Conservation (phyloP, 1,139 yeast genomes). For the Candida buenavistaensis region DNA sequence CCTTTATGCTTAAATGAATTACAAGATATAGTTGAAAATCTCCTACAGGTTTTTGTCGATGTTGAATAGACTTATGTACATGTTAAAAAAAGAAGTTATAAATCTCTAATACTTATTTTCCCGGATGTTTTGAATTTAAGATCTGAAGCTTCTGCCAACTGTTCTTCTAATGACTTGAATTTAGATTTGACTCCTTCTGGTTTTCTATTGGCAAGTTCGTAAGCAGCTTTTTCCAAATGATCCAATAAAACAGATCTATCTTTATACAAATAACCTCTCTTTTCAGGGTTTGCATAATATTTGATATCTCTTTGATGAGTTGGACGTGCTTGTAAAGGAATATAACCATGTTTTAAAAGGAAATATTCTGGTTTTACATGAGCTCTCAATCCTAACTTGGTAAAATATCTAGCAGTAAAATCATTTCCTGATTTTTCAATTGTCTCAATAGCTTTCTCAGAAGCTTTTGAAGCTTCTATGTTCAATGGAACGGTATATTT, state of each 20-base stretch:
- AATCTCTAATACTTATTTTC: slow-evolving; percentile 8
- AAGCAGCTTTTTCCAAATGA: slow-evolving; percentile 26
- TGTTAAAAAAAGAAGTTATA: not conserved
- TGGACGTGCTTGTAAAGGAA: slow-evolving; percentile 88
- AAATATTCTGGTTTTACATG: slow-evolving; percentile 76
- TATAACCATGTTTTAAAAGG: slow-evolving; percentile 65
- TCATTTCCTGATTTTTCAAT: slow-evolving; percentile 74
- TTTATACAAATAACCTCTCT: slow-evolving; percentile 71
- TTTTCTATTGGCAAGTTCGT: slow-evolving; percentile 26
- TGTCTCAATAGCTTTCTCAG: slow-evolving; percentile 67
- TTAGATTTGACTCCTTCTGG: slow-evolving; percentile 30
- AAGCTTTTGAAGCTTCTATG: slow-evolving; percentile 82
- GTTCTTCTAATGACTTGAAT: slow-evolving; percentile 13
- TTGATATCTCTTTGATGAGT: slow-evolving; percentile 77
- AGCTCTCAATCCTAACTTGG: slow-evolving; percentile 65
- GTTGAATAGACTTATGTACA: slow-evolving; percentile 17
- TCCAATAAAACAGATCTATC: slow-evolving; percentile 41
- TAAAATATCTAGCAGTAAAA: slow-evolving; percentile 72
- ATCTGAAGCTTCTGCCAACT: slow-evolving; percentile 12
- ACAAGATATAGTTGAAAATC: slow-evolving; percentile 38
- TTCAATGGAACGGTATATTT: slow-evolving; percentile 59
- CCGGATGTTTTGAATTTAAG: slow-evolving; percentile 12
- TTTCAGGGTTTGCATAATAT: slow-evolving; percentile 69
- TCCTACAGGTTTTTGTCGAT: slow-evolving; percentile 38
- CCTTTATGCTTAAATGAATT: slow-evolving; percentile 28